Conservation (phyloP, 225 moss, liverwort and hornwort species). For the Climacium dendroides region DNA sequence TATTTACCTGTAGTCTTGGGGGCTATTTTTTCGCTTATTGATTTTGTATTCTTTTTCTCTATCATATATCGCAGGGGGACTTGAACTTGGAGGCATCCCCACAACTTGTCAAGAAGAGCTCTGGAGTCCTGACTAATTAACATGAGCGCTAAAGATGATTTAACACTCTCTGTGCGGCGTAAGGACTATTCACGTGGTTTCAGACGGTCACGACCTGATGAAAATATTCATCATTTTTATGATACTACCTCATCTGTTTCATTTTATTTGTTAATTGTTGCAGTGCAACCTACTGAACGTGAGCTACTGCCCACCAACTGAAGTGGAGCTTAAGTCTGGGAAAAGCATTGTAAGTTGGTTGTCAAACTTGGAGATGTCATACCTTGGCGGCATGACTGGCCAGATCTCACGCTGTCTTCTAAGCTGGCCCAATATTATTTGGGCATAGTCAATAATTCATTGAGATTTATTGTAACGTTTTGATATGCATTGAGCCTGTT, state of each 20-base stretch:
- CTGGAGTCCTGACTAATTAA: not conserved
- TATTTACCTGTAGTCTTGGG: not conserved
- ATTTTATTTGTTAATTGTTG: not conserved
- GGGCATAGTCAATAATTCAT: not conserved
- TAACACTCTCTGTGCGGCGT: not conserved
- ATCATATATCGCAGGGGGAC: not conserved
- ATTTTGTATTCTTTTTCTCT: not conserved
- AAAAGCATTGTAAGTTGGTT: constrained; percentile 54
- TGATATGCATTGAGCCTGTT: not conserved
- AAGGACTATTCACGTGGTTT: not conserved
- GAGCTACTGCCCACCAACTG: constrained; percentile 92
- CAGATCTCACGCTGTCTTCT: not conserved
- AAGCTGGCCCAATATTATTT: not conserved
- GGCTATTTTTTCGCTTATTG: not conserved
- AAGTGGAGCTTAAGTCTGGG: constrained; percentile 61
- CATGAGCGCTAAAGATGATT: not conserved
- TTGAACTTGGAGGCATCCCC: not conserved
- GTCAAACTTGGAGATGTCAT: not conserved
- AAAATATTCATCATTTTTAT: not conserved
- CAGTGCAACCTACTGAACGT: constrained; percentile 94
- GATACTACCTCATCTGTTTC: not conserved
- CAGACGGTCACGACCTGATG: not conserved
- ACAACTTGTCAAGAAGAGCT: not conserved
- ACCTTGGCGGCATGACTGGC: not conserved
- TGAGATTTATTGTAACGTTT: not conserved